These are phyloP conservation scores for Craspedostauros australis DNA, from an alignment of 108 stramenopile species.

Conservation along the genomic window DNA sequence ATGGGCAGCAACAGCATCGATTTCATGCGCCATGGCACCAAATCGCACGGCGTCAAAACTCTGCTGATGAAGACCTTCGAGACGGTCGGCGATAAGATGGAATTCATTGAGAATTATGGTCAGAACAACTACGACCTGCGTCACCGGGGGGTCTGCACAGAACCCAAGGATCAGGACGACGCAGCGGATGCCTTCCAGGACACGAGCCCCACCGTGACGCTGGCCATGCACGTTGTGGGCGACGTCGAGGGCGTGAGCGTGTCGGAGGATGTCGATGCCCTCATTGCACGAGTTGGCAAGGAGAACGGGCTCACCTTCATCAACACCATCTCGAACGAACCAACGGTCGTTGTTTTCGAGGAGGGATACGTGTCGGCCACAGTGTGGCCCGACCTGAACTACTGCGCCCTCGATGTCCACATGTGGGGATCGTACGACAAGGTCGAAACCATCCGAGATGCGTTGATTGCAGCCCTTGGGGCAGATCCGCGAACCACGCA, in stretches of 20 bases:
- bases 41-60: constrained; percentile 3
- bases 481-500: neutral
- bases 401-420: constrained; percentile 46
- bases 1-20: constrained; percentile 54
- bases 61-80: constrained; percentile 23
- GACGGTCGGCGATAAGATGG: constrained; percentile 25
- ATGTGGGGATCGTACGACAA: constrained; percentile 33
- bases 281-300: too few relatives aligned
- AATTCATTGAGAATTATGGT: constrained; percentile 60
- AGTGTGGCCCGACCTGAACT: constrained; percentile 33
- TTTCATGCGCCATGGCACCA: constrained; percentile 21
- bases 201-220: too few relatives aligned
- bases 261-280: too few relatives aligned
- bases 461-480: constrained; percentile 15
- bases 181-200: constrained; percentile 31
- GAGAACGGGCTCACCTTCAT: too few relatives aligned
- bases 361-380: too few relatives aligned
- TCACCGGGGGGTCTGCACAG: constrained; percentile 20
- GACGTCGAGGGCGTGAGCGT: too few relatives aligned
- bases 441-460: constrained; percentile 10
- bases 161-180: constrained; percentile 13
- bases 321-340: too few relatives aligned
- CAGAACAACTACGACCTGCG: too few relatives aligned
- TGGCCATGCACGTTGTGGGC: too few relatives aligned
- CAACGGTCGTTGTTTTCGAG: too few relatives aligned